Percentiles rank a stretch among this genome's conserved stretches.
These are phyloP conservation scores for Chenopodium berlandieri DNA, from an alignment of 148 eudicot species.

Conservation along the genomic window DNA sequence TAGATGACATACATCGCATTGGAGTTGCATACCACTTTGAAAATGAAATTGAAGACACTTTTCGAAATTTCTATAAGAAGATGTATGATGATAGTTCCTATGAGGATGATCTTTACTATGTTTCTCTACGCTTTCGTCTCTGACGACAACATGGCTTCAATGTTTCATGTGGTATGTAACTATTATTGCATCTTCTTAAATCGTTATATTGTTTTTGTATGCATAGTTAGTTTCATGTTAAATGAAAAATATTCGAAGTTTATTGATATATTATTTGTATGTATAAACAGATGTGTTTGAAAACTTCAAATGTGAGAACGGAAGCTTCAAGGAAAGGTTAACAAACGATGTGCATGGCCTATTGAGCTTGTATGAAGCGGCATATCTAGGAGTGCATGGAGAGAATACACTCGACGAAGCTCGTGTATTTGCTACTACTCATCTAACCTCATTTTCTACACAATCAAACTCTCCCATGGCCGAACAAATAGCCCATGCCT, in stretches of 20 bases:
- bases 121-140: conserved; percentile 48
- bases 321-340: conserved; percentile 16
- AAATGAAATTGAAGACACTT: conserved; percentile 11
- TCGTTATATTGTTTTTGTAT: background rate
- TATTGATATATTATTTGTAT: no score
- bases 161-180: conserved; percentile 22
- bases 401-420: conserved; percentile 27
- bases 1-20: conserved; percentile 15
- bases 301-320: conserved; percentile 16
- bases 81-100: background rate
- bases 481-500: conserved; percentile 20
- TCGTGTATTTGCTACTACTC: conserved; percentile 1
- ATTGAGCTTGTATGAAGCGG: conserved; percentile 30
- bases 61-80: conserved; percentile 15
- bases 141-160: conserved; percentile 36
- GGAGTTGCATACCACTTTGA: conserved; percentile 28
- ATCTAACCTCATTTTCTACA: conserved; percentile 3
- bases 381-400: conserved; percentile 18
- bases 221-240: no score
- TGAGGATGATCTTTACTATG: conserved; percentile 29
- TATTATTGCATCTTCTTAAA: no score
- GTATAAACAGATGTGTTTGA: conserved; percentile 16
- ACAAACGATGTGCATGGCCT: conserved; percentile 23
- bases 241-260: no score
- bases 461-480: background rate